These are phyloP conservation scores for Raffaelea deltoideospora DNA, from an alignment of 2,329 filamentous ascomycete species.

Conservation along the genomic window DNA sequence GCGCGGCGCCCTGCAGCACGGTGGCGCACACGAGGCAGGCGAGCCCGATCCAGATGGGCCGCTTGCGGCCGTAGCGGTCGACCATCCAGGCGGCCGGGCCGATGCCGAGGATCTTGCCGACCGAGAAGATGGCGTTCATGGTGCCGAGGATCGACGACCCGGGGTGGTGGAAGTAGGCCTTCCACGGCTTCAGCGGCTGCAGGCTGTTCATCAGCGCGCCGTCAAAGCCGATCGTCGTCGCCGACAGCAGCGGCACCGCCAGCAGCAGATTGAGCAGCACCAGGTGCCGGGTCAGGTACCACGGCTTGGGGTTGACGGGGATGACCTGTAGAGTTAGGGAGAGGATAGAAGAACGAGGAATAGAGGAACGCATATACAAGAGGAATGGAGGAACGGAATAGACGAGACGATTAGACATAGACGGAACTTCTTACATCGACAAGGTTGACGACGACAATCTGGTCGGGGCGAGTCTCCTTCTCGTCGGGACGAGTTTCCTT, in stretches of 20 bases:
- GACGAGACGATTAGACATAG: too few relatives aligned
- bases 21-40: slow-evolving; percentile 16
- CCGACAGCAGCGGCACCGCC: slow-evolving; percentile 4
- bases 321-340: too few relatives aligned
- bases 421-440: too few relatives aligned
- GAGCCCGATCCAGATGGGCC: slow-evolving; percentile 19
- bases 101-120: slow-evolving; percentile 14
- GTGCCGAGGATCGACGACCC: slow-evolving; percentile 21
- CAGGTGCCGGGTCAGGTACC: slow-evolving; percentile 4
- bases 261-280: slow-evolving; percentile 1
- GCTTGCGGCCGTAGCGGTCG: slow-evolving; percentile 23
- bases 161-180: slow-evolving; percentile 18
- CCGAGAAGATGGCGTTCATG: slow-evolving; percentile 16
- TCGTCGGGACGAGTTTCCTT: too few relatives aligned
- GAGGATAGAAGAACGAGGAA: too few relatives aligned
- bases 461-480: too few relatives aligned
- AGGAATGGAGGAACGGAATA: too few relatives aligned
- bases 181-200: slow-evolving; percentile 21
- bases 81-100: slow-evolving; percentile 8
- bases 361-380: too few relatives aligned
- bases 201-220: slow-evolving; percentile 24
- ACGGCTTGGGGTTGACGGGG: slow-evolving; percentile 1
- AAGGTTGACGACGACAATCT: too few relatives aligned
- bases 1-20: slow-evolving; percentile 17
- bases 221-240: slow-evolving; percentile 6